A percentile compares a stretch with the other conserved stretches of the same genome.
Conservation (phyloP, 208 protist species). For the Leishmania gerbilli region DNA sequence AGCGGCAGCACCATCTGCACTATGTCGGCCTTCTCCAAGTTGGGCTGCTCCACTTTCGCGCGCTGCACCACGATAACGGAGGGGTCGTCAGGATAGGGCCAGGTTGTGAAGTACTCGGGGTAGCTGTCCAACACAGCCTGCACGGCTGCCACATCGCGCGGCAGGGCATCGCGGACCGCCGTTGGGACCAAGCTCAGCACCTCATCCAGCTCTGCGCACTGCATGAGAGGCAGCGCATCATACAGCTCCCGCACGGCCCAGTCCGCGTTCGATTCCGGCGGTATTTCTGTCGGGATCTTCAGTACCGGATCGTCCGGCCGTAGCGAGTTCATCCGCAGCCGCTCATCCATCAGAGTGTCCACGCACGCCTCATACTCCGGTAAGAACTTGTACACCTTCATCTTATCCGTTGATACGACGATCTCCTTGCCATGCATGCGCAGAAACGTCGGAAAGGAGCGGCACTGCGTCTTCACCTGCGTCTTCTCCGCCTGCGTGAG, state of each 20-base stretch:
- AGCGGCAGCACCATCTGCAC: conserved; percentile 63
- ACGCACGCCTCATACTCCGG: conserved; percentile 78
- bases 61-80: conserved; percentile 72
- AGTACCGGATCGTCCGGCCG: conserved; percentile 70
- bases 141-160: conserved; percentile 41
- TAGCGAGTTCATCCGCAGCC: conserved; percentile 51
- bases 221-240: conserved; percentile 82
- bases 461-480: conserved; percentile 56
- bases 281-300: conserved; percentile 64
- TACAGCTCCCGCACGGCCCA: conserved; percentile 85
- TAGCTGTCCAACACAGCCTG: conserved; percentile 46
- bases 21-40: conserved; percentile 55
- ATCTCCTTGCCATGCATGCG: conserved; percentile 77
- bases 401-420: conserved; percentile 74
- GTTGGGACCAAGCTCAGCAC: conserved; percentile 73
- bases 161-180: conserved; percentile 68
- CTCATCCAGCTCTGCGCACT: conserved; percentile 79
- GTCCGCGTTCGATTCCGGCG: conserved; percentile 58
- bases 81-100: conserved; percentile 77
- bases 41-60: conserved; percentile 65
- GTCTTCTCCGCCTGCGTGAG: conserved; percentile 60
- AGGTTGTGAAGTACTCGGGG: conserved; percentile 74
- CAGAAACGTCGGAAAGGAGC: conserved; percentile 83
- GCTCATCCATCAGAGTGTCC: conserved; percentile 74
- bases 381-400: conserved; percentile 70